Conservation (phyloP, 768 basidiomycete species). For the Lactifluus echinatus region DNA sequence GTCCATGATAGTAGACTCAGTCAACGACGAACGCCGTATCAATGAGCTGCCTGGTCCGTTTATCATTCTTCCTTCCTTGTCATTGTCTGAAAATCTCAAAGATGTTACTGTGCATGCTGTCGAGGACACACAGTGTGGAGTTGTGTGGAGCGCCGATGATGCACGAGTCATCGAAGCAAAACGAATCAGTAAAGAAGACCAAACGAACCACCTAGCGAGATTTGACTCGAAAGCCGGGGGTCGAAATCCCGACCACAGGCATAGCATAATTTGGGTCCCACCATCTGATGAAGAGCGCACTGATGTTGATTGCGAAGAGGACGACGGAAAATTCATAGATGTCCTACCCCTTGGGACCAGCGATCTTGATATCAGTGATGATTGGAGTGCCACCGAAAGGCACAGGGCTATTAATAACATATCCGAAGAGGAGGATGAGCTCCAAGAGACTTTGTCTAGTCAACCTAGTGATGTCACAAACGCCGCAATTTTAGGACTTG, state of each 20-base stretch:
- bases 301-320: conserved; percentile 15
- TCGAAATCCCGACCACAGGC: not conserved
- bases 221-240: not conserved
- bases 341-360: conserved; percentile 17
- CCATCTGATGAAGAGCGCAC: conserved; percentile 8
- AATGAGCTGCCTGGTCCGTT: not conserved
- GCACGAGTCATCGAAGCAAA: not conserved
- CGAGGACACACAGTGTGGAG: not conserved
- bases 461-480: not conserved
- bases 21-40: not conserved
- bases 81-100: conserved; percentile 1
- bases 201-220: not conserved
- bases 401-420: not conserved
- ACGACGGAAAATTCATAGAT: not conserved
- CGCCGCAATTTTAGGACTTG: not conserved
- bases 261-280: not conserved
- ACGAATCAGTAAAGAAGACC: not conserved
- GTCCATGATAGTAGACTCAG: not conserved
- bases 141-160: not conserved
- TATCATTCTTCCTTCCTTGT: not conserved
- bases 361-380: conserved; percentile 16
- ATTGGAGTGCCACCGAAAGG: not conserved
- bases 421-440: conserved; percentile 10
- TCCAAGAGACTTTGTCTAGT: not conserved
- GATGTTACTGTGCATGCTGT: not conserved